phyloP scores from a whole-genome alignment of 208 protist genomes.

The Trypanosoma cruzi region DNA sequence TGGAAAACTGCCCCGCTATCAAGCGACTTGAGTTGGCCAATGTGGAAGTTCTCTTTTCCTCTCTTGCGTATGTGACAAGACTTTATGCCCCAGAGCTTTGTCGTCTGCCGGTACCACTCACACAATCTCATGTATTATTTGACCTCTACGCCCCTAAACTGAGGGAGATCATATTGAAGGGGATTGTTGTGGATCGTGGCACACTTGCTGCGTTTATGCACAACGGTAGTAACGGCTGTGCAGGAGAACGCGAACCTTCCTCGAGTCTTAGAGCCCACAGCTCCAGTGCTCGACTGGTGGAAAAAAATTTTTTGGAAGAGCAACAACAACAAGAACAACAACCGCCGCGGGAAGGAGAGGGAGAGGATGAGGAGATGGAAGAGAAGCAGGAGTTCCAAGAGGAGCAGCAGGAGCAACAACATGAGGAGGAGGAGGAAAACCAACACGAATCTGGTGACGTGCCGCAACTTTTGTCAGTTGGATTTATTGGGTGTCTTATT shows the following conservation, averaged over 20 bases:
- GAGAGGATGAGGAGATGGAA: neutral
- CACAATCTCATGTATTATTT: conserved; percentile 29
- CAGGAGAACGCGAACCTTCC: neutral
- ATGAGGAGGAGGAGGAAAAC: neutral
- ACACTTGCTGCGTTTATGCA: conserved; percentile 28
- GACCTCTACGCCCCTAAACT: conserved; percentile 33
- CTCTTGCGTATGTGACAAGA: conserved; percentile 30
- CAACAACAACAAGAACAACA: neutral
- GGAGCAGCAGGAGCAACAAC: neutral
- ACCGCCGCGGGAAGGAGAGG: neutral
- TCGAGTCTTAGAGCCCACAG: neutral
- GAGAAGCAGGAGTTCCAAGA: neutral
- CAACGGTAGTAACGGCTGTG: neutral
- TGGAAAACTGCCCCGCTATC: conserved; percentile 38
- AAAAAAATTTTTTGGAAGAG: neutral
- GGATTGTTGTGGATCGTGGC: conserved; percentile 28
- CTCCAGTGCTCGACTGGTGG: neutral
- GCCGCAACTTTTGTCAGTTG: conserved; percentile 24
- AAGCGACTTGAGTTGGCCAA: conserved; percentile 24
- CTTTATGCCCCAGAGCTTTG: conserved; percentile 29
- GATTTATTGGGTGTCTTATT: conserved; percentile 31
- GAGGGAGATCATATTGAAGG: conserved; percentile 29
- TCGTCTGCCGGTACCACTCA: conserved; percentile 30
- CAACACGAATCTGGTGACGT: neutral
- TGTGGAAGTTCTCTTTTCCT: conserved; percentile 37